phyloP scores from a whole-genome alignment of 2,329 filamentous ascomycete species.

The Cladosporium velox region DNA sequence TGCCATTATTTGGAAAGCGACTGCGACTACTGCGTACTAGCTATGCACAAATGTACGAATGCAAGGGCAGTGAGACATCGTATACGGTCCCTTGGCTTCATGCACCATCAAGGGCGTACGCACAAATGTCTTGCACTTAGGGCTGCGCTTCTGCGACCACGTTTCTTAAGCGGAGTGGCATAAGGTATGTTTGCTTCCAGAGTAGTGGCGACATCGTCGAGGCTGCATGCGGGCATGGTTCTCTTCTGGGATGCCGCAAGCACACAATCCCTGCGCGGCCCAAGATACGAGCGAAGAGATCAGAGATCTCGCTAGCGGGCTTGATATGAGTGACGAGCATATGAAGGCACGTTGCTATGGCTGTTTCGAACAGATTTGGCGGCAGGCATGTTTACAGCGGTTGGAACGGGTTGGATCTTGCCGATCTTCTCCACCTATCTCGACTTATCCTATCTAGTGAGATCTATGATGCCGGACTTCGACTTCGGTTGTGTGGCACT shows the following conservation, averaged over 20 bases:
- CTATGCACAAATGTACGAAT: not conserved
- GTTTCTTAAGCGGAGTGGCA: not conserved
- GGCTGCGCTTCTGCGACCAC: not conserved
- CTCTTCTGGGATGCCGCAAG: not conserved
- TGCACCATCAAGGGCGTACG: not conserved
- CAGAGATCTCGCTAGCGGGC: not conserved
- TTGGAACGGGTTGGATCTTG: constrained; percentile 9
- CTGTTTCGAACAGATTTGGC: constrained; percentile 4
- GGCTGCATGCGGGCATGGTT: not conserved
- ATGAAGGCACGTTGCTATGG: constrained; percentile 4
- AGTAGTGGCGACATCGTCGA: not conserved
- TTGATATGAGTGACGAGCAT: not conserved
- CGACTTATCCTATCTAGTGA: constrained; percentile 2
- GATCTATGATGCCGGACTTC: constrained; percentile 10
- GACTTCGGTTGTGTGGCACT: constrained; percentile 4
- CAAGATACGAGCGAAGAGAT: not conserved
- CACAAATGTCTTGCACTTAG: constrained; percentile 1
- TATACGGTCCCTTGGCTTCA: not conserved
- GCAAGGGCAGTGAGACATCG: constrained; percentile 5
- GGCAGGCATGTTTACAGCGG: not conserved
- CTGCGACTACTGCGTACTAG: not conserved
- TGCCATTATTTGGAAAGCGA: not conserved
- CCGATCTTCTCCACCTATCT: constrained; percentile 10
- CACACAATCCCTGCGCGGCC: not conserved
- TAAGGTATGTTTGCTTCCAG: not conserved